These are phyloP conservation scores for Arthrobotrys sphaeroides DNA, from an alignment of 2,329 filamentous ascomycete species.

Conservation along the genomic window DNA sequence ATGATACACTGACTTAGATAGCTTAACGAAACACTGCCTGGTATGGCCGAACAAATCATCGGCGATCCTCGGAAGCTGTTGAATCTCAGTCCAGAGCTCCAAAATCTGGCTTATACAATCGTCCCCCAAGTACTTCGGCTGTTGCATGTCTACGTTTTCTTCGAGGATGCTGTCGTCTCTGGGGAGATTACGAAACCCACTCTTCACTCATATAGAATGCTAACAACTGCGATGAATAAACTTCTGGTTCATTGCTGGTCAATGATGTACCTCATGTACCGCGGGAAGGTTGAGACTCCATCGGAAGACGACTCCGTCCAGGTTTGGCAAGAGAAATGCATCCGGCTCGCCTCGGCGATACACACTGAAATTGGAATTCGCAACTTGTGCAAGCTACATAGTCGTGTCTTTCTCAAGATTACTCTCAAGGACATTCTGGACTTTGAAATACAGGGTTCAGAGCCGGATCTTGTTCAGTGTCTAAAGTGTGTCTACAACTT, in stretches of 20 bases:
- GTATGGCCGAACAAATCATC: conserved; percentile 48
- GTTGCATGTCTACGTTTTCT: conserved; percentile 80
- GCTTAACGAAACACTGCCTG: conserved; percentile 47
- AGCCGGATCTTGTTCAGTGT: conserved; percentile 78
- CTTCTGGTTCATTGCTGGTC: conserved; percentile 90
- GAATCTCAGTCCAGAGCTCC: conserved; percentile 67
- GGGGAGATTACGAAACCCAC: conserved; percentile 73
- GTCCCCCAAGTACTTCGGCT: conserved; percentile 77
- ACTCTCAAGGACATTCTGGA: conserved; percentile 85
- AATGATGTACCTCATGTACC: conserved; percentile 71
- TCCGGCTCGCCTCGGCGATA: conserved; percentile 81
- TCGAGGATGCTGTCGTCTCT: conserved; percentile 85
- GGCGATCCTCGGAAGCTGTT: conserved; percentile 31
- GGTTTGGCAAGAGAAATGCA: conserved; percentile 60
- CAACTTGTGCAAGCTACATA: conserved; percentile 82
- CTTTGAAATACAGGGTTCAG: conserved; percentile 75
- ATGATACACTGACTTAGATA: conserved; percentile 4
- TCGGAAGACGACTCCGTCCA: conserved; percentile 38
- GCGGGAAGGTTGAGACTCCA: conserved; percentile 46
- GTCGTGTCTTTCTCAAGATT: conserved; percentile 81
- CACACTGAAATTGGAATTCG: conserved; percentile 86
- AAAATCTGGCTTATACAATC: conserved; percentile 76
- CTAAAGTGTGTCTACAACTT: conserved; percentile 57
- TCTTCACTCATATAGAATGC: conserved; percentile 63
- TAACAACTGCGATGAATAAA: conserved; percentile 79